Evolutionary conservation across 441 rosid species (phyloP).

Genomic region (Adansonia gregorii): DNA sequence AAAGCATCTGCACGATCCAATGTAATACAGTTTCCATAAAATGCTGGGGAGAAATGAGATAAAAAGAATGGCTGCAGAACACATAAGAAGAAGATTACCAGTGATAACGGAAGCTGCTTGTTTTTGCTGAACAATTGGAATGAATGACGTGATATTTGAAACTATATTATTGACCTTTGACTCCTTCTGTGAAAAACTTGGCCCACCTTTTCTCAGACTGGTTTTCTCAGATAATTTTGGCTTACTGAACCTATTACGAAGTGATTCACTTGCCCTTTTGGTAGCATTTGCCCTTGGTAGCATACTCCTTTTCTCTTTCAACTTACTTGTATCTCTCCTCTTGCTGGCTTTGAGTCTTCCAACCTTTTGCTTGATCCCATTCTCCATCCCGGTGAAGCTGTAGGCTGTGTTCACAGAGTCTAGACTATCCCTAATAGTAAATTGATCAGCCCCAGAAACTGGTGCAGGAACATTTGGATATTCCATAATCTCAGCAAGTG

Average conservation of each 20-base stretch:
- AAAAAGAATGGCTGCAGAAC: slow-evolving; percentile 20
- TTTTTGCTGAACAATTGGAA: slow-evolving; percentile 88
- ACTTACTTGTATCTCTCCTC: slow-evolving; percentile 52
- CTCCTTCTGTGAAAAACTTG: slow-evolving; percentile 47
- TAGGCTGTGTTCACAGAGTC: slow-evolving; percentile 63
- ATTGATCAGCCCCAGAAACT: slow-evolving; percentile 50
- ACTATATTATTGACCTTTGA: slow-evolving; percentile 74
- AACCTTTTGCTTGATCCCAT: slow-evolving; percentile 48
- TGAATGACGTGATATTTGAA: slow-evolving; percentile 73
- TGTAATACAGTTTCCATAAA: not conserved
- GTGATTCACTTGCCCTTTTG: slow-evolving; percentile 48
- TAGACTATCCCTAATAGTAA: slow-evolving; percentile 56
- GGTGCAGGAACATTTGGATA: slow-evolving; percentile 47
- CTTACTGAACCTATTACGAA: slow-evolving; percentile 59
- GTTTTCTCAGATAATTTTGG: slow-evolving; percentile 58
- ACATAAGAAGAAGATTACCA: slow-evolving; percentile 47
- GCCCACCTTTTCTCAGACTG: slow-evolving; percentile 49
- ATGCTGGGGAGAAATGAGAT: not conserved
- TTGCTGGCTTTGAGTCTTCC: slow-evolving; percentile 47
- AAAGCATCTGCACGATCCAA: slow-evolving; percentile 14
- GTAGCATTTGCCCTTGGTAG: slow-evolving; percentile 35
- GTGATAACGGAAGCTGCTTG: slow-evolving; percentile 62
- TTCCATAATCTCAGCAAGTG: slow-evolving; percentile 63
- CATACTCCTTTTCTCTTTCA: slow-evolving; percentile 48
- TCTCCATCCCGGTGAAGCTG: slow-evolving; percentile 53